A percentile compares a stretch with the other conserved stretches of the same genome.
These are phyloP conservation scores for Noccaea caerulescens DNA, from an alignment of 345 rosid species.

Conservation along the genomic window DNA sequence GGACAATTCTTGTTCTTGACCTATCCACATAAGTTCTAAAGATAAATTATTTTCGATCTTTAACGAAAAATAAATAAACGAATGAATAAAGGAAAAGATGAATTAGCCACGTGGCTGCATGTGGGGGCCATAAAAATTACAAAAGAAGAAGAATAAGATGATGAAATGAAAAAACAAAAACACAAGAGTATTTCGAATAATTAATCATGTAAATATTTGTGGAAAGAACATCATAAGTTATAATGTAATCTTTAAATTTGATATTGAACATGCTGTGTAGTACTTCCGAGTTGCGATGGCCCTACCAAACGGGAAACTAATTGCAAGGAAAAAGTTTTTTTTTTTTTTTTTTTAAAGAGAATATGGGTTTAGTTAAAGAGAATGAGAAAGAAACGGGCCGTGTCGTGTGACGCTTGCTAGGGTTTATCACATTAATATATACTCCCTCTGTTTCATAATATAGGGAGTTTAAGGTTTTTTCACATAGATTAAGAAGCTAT, in stretches of 20 bases:
- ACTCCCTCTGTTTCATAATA: too few species aligned
- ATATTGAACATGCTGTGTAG: neutral
- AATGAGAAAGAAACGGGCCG: slow-evolving; percentile 43
- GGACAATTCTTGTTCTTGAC: slow-evolving; percentile 38
- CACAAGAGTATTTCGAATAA: neutral
- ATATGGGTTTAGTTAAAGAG: neutral
- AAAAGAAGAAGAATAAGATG: slow-evolving; percentile 15
- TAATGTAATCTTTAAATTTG: neutral
- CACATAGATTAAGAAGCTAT: too few species aligned
- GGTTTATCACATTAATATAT: slow-evolving; percentile 29
- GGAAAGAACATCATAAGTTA: neutral
- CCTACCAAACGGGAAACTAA: neutral
- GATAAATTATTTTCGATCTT: slow-evolving; percentile 27
- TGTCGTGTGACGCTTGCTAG: slow-evolving; percentile 46
- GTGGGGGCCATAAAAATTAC: slow-evolving; percentile 39
- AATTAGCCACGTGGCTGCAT: slow-evolving; percentile 43
- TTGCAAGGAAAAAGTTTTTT: slow-evolving; percentile 13
- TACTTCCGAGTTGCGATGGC: neutral
- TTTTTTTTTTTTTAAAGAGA: too few species aligned
- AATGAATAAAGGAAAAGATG: slow-evolving; percentile 8
- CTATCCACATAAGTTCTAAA: slow-evolving; percentile 36
- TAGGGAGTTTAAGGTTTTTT: too few species aligned
- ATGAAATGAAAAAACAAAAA: neutral
- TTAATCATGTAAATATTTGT: slow-evolving; percentile 2
- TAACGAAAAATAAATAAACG: neutral